These are phyloP conservation scores for Calocybe indica DNA, from an alignment of 768 basidiomycete genomes.

Conservation along the genomic window DNA sequence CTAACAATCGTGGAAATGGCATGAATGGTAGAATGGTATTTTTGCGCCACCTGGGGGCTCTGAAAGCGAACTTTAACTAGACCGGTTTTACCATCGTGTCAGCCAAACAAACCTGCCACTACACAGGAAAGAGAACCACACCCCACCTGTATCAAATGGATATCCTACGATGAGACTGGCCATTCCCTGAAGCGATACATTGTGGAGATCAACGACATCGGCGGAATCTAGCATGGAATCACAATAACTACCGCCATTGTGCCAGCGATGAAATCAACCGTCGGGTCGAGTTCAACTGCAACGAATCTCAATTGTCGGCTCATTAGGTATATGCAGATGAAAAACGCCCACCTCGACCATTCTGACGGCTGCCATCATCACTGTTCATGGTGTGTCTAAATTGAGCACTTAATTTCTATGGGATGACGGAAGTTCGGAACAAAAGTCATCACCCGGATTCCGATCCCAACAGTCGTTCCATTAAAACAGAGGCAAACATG, in stretches of 20 bases:
- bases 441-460: too few species aligned
- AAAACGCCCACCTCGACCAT: too few species aligned
- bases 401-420: too few species aligned
- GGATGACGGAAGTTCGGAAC: too few species aligned
- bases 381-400: too few species aligned
- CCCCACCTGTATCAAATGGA: slow-evolving; percentile 66
- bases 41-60: slow-evolving; percentile 47
- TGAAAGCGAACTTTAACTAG: slow-evolving; percentile 81
- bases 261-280: slow-evolving; percentile 75
- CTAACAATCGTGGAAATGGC: slow-evolving; percentile 62
- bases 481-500: too few species aligned
- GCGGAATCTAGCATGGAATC: not conserved
- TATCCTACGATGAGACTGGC: slow-evolving; percentile 66
- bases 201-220: not conserved
- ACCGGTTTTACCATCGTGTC: not conserved
- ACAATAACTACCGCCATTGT: slow-evolving; percentile 43
- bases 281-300: slow-evolving; percentile 43
- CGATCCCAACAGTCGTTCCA: too few species aligned
- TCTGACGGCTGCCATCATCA: too few species aligned
- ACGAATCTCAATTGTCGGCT: too few species aligned
- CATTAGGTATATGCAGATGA: too few species aligned
- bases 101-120: not conserved
- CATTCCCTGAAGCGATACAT: slow-evolving; percentile 37
- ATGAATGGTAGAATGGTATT: slow-evolving; percentile 59
- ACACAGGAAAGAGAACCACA: not conserved